Base-by-base conservation (phyloP, 768 basidiomycete genomes). In the Trametes meyenii region DNA sequence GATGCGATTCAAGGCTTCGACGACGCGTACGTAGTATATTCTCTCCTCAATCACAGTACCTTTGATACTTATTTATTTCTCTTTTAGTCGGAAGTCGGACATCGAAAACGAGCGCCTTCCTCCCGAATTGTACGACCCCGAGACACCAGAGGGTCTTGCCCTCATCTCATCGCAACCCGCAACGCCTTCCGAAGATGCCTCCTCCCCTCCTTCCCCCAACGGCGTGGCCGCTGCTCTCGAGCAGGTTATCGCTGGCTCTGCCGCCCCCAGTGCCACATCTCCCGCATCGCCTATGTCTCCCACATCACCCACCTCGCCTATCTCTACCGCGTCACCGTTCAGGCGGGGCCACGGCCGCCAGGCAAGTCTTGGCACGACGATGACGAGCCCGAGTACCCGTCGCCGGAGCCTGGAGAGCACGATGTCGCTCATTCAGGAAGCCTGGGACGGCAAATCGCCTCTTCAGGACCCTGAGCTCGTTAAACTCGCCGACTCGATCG, bases 101-200 rank as follows among this genome's bases (percentile, higher is more conserved):
- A 98, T 98, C 66, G 96, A 98, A 77, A 98, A 98, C 76, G 97
- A 99, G 75, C 89, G 95, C 36, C 80, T 98, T n/a, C 97, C 96
- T 2, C 96, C 96, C 2, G 94, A 98, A 16, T 81, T 99, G 17
- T 90, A 94, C 72, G 96, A 98, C 70, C 88, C 86, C 6, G 77
- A 83, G 64, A 88, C 85, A 11, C 84, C 84, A 65, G 87, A 90
- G 75, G 88, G 86, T 58, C 85, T 83, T 65, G 85, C 88, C 7
- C 83, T 72, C 48, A 69, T 75, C 42, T 86, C 64, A 69, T 90
- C 58, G 64, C 70, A 50, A 17, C 89, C 91, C 0, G 75, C 80
- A 12, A 83, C 87, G 0, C 85, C 89, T 1, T 76, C 76, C 12
- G 89, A 87, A 46, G 73, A 70, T 14, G 65, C 70, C 19, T 66